Conservation (phyloP, 73 alveolate genomes). For the Breviolum minutum region DNA sequence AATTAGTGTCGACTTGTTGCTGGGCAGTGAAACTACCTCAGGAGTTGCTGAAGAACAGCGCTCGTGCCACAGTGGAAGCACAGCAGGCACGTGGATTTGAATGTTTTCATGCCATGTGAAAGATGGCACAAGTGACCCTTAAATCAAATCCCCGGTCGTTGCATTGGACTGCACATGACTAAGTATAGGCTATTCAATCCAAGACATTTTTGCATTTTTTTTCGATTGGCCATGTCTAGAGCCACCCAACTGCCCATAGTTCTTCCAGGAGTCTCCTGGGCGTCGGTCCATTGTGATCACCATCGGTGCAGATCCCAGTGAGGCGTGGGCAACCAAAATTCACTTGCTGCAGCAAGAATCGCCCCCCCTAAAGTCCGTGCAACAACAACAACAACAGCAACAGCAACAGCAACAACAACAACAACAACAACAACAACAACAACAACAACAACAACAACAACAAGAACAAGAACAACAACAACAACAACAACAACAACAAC, state of each 20-base stretch:
- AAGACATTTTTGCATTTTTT: background rate
- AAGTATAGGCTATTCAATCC: background rate
- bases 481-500: background rate
- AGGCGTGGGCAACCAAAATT: no score
- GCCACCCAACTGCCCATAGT: background rate
- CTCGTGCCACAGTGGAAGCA: conserved; percentile 73
- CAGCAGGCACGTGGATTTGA: conserved; percentile 32
- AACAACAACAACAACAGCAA: background rate
- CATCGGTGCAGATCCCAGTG: conserved; percentile 70
- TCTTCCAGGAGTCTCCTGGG: conserved; percentile 47
- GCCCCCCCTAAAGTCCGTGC: background rate
- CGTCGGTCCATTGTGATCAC: conserved; percentile 69
- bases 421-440: background rate
- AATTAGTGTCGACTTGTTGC: background rate
- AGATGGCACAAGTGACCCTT: background rate
- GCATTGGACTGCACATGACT: no score
- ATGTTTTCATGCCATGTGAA: background rate
- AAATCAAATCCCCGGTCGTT: no score
- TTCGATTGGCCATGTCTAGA: no score
- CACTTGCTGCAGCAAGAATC: background rate
- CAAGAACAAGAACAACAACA: no score
- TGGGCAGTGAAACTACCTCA: background rate
- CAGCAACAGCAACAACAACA: no score
- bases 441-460: background rate
- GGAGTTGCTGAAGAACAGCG: conserved; percentile 91